These are phyloP conservation scores for Lodderomyces oxycetoniae DNA, from an alignment of 1,139 yeast species.

Conservation along the genomic window DNA sequence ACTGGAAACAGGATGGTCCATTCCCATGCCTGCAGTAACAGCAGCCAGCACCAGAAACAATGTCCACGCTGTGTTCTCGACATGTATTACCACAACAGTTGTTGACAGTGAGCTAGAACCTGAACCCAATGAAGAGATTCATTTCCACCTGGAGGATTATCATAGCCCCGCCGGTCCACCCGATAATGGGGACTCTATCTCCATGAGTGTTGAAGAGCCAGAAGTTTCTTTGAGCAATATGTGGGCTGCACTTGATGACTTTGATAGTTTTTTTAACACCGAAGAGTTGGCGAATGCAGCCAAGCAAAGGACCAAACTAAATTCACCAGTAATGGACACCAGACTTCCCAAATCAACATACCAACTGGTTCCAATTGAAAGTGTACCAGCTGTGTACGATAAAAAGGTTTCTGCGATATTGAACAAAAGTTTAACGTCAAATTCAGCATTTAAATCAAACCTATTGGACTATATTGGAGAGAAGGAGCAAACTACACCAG, in stretches of 20 bases:
- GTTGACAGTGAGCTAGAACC: conserved; percentile 22
- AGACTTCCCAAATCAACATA: conserved; percentile 5
- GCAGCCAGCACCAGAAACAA: conserved; percentile 86
- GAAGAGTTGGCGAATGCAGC: conserved; percentile 48
- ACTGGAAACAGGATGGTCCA: conserved; percentile 97
- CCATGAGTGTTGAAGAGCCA: conserved; percentile 51
- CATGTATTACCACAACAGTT: conserved; percentile 50
- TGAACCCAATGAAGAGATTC: conserved; percentile 42
- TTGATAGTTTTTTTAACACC: conserved; percentile 87
- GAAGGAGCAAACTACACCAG: conserved; percentile 16
- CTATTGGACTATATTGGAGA: conserved; percentile 58
- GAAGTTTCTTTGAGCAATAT: conserved; percentile 83
- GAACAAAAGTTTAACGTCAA: conserved; percentile 72
- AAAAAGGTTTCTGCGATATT: conserved; percentile 73
- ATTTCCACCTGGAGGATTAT: conserved; percentile 66
- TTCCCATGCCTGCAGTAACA: conserved; percentile 89
- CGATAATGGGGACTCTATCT: conserved; percentile 31
- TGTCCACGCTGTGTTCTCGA: conserved; percentile 91
- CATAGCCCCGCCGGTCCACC: conserved; percentile 31
- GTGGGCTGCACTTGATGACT: conserved; percentile 94
- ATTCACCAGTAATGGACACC: background rate
- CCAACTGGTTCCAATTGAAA: conserved; percentile 49
- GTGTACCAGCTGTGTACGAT: conserved; percentile 76
- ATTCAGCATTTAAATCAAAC: conserved; percentile 69
- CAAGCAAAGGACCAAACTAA: conserved; percentile 32